Base-by-base conservation (phyloP, 345 rosid genomes). In the Streptanthus diversifolius region DNA sequence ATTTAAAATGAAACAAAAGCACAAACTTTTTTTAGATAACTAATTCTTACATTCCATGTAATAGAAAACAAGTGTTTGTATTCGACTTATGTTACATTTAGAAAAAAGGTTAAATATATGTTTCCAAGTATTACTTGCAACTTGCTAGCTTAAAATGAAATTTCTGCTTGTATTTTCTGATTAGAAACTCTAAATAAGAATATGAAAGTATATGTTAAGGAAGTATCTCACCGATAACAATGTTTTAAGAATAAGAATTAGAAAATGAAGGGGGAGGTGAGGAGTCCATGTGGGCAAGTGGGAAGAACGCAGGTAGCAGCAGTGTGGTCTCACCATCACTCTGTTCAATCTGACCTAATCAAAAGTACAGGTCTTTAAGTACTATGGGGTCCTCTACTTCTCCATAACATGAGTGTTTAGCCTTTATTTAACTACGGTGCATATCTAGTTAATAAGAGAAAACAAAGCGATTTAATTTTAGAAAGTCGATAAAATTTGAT, bases 221-320 rank as follows among this genome's bases (percentile, higher is more conserved):
- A n/a, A n/a, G n/a, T n/a, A n/a, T n/a, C n/a, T n/a, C n/a, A n/a
- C n/a, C n/a, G n/a, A n/a, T n/a, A n/a, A n/a, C n/a, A n/a, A n/a
- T n/a, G n/a, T n/a, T n/a, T n/a, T n/a, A n/a, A n/a, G n/a, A n/a
- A n/a, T n/a, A n/a, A 19, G 25, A 24, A 58, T 27, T 61, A 36
- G 41, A n/a, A 32, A 59, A 71, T 11, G 36, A 52, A 30, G 18
- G 21, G 21, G n/a, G 39, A 24, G 1, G 9, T 25, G 73, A 59
- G 73, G 68, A 74, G 74, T 68, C 79, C 74, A 75, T 6, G 57
- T 60, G 68, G 6, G 67, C 79, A 52, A 75, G 74, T 75, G 68
- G 78, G 49, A 59, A 52, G 56, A 41, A 60, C 29, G 36, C 55
- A 72, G 65, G 32, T 73, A 11, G 73, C 54, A 30, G 1, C 57